Base-by-base conservation (phyloP, 805 yeast species). In the Candida corydali region DNA sequence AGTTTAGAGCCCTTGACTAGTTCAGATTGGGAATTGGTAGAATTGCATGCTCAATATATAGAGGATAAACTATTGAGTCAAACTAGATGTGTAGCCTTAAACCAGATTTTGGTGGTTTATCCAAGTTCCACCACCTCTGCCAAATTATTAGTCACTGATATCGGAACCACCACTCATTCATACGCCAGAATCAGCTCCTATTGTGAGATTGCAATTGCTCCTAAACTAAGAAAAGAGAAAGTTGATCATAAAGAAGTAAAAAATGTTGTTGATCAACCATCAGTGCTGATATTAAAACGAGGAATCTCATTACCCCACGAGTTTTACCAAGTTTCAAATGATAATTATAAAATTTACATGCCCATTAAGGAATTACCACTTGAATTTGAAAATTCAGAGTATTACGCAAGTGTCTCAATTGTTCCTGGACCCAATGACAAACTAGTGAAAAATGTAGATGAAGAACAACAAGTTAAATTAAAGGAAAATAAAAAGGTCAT, bases 21-120 rank as follows among this genome's bases (percentile, higher is more conserved):
- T 2, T 71, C 82, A 4, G 98, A 91, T 53, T 91, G 97, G 97
- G 97, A 89, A 46, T 63, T 86, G 18, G 84, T 88, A 2, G 96
- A 89, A 52, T 58, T 83, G 2, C 85, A 91, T 56, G 91, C 95
- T 2, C 78, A 73, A 19, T 75, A 70, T 28, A 71, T 91, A 17
- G 97, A 91, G 52, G 76, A 78, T 31, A 75, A 76, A 44, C 70
- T 89, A 47, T 62, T 91, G 24, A 76, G 80, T 38, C 97, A 91
- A 54, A 79, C 94, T 1, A 67, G 97, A 40, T 82, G 89, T 34
- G 83, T 88, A 1, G 65, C 78, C 0, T 34, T 70, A 14, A 65
- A 69, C 31, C 88, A 81, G 44, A 59, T 65, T 1, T 60, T 89
- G 34, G 73, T 83, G 5, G 82, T 89, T 3, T 86, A 78, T 50